Conservation (phyloP, 208 protist genomes). For the Jaenimonas drosophilae region DNA sequence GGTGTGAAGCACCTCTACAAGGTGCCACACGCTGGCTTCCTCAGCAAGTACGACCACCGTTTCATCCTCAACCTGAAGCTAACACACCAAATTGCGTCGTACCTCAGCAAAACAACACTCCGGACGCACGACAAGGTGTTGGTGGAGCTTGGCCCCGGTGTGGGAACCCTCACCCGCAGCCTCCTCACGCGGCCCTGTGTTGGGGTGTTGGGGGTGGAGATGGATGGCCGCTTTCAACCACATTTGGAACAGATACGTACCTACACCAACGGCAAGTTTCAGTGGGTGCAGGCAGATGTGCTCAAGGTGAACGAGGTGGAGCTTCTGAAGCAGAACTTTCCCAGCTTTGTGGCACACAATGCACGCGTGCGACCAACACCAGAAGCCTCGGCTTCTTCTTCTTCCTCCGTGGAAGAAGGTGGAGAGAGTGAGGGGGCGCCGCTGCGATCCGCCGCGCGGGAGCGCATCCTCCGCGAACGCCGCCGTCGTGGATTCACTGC, state of each 20-base stretch:
- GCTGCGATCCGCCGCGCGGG: conserved; percentile 36
- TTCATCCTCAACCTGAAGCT: conserved; percentile 86
- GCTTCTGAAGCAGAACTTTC: conserved; percentile 34
- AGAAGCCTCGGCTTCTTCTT: neutral
- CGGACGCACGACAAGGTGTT: conserved; percentile 69
- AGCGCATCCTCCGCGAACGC: conserved; percentile 40
- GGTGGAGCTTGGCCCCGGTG: conserved; percentile 76
- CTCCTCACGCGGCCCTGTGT: conserved; percentile 76
- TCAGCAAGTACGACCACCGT: conserved; percentile 83
- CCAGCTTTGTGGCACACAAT: conserved; percentile 46
- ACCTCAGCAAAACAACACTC: conserved; percentile 55
- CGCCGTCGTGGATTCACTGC: conserved; percentile 6
- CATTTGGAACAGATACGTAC: conserved; percentile 73
- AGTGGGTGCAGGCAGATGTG: conserved; percentile 81
- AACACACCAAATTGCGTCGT: conserved; percentile 66
- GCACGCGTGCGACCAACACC: conserved; percentile 7
- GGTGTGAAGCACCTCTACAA: conserved; percentile 82
- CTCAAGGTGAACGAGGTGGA: conserved; percentile 69
- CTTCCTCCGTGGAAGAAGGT: neutral
- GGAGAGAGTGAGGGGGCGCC: conserved; percentile 35
- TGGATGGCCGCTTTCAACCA: conserved; percentile 68
- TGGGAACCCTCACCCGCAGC: conserved; percentile 73
- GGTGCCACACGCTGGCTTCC: conserved; percentile 70
- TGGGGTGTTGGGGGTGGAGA: conserved; percentile 72
- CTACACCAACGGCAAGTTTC: conserved; percentile 77